Conservation (phyloP, 352 stramenopile genomes). For the Phytopythium mirpurense region DNA sequence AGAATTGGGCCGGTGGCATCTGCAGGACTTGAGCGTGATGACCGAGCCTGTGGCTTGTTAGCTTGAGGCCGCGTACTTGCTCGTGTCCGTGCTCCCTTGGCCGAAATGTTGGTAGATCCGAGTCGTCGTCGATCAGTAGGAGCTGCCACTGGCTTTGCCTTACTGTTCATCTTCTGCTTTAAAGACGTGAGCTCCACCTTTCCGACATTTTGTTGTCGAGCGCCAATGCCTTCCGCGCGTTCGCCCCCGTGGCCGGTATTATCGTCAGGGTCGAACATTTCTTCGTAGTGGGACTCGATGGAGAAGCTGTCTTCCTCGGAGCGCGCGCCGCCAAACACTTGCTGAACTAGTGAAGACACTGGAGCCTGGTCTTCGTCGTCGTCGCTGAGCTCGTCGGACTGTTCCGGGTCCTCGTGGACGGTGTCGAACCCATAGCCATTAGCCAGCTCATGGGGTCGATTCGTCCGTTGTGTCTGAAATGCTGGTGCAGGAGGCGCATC, state of each 20-base stretch:
- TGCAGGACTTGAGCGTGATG: background rate
- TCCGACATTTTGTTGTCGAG: background rate
- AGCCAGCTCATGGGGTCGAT: background rate
- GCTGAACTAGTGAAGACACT: constrained; percentile 51
- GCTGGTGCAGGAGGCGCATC: background rate
- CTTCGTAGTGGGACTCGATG: background rate
- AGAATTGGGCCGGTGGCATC: constrained; percentile 18
- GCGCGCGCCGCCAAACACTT: constrained; percentile 35
- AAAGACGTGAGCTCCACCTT: constrained; percentile 11
- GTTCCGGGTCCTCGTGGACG: constrained; percentile 3
- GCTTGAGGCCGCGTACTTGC: background rate
- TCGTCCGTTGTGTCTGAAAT: background rate
- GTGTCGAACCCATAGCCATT: constrained; percentile 3
- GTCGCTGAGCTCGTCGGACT: constrained; percentile 1
- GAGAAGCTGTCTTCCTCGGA: constrained; percentile 7
- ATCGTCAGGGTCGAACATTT: constrained; percentile 1
- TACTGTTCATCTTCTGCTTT: constrained; percentile 20
- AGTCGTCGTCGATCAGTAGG: constrained; percentile 2
- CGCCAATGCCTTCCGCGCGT: background rate
- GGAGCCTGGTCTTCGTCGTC: constrained; percentile 15
- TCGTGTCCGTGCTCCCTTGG: background rate
- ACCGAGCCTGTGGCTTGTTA: background rate
- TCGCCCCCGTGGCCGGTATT: background rate
- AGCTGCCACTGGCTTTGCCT: constrained; percentile 10
- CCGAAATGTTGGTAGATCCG: background rate